phyloP scores from a whole-genome alignment of 345 rosid species.

The Arabidopsis arenosa region DNA sequence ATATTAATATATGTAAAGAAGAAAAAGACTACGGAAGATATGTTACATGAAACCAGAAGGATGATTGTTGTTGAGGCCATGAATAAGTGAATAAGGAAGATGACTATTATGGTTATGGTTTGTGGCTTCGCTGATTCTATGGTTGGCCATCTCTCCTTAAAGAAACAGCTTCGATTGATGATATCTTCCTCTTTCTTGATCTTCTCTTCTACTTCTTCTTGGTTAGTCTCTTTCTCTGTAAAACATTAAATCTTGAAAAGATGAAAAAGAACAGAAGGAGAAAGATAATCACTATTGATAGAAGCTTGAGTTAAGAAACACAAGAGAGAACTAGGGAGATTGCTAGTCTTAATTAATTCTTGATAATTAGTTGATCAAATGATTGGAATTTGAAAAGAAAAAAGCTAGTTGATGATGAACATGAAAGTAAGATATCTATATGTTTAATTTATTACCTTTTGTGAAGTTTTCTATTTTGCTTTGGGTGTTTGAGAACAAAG shows the following conservation, averaged over 20 bases:
- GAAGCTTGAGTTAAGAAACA: slow-evolving; percentile 5
- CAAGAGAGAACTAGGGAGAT: neutral
- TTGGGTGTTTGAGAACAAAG: slow-evolving; percentile 34
- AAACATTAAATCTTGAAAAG: slow-evolving; percentile 31
- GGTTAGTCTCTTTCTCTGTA: slow-evolving; percentile 30
- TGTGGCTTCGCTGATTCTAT: slow-evolving; percentile 73
- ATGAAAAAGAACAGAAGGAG: slow-evolving; percentile 6
- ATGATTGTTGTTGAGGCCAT: slow-evolving; percentile 63
- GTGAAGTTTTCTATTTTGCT: slow-evolving; percentile 37
- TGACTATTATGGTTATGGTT: slow-evolving; percentile 67
- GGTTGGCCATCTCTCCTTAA: slow-evolving; percentile 63
- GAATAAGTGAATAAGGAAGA: slow-evolving; percentile 70
- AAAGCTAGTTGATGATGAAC: slow-evolving; percentile 43
- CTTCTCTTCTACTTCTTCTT: slow-evolving; percentile 43
- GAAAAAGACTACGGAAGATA: neutral
- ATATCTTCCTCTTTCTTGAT: slow-evolving; percentile 35
- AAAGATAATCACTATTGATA: slow-evolving; percentile 15
- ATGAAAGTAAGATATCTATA: slow-evolving; percentile 41
- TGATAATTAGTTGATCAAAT: slow-evolving; percentile 27
- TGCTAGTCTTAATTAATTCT: slow-evolving; percentile 25
- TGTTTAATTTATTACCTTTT: slow-evolving; percentile 43
- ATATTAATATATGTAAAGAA: neutral
- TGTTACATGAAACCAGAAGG: slow-evolving; percentile 76
- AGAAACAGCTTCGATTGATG: slow-evolving; percentile 15
- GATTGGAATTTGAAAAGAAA: slow-evolving; percentile 37